Base-by-base conservation (phyloP, 306 rosid species). In the Fagus crenata region DNA sequence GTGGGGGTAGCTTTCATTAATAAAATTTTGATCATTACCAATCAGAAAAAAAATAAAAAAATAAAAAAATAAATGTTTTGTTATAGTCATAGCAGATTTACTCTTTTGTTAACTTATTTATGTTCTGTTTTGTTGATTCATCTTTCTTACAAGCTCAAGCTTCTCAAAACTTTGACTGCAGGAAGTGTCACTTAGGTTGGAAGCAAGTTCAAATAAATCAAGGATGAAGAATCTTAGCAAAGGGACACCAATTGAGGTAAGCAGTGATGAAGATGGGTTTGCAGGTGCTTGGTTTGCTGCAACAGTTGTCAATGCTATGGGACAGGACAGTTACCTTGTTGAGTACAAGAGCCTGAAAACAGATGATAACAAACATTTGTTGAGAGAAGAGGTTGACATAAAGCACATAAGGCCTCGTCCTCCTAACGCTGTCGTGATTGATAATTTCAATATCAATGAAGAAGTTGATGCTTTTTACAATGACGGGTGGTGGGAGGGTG, bases 401-500 rank as follows among this genome's bases (percentile, higher is more conserved):
- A 53, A 43, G 15, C 85, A 92, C 40, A 15, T 92, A 15, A 85
- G 97, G 82, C 97, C 97, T 71, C 32, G 4, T 43, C 96, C 96
- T 0, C 89, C 92, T 2, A 75, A 79, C 49, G 49, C 43, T 36
- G 55, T 13, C 63, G 79, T 32, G 22, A 53, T 31, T 72, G 88
- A 61, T 81, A 7, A 32, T 54, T 92, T 78, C 37, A 9, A 9
- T 58, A 35, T 77, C 74, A 78, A 81, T 11, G 89, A 92, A 11
- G 86, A 87, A 43, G 90, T 92, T 54, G 96, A 92, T 65, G 92
- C 93, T 12, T 65, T 63, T 31, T 53, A 80, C 78, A 88, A 87
- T 9, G 97, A 92, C 0, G 89, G 93, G 2, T 92, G 96, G 97
- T 92, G 96, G 97, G 86, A 83, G 7, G 96, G 97, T 73, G 84